Percentiles rank a stretch among this genome's conserved stretches.
Conservation (phyloP, 2,329 filamentous ascomycete genomes). For the Pseudopithomyces chartarum region DNA sequence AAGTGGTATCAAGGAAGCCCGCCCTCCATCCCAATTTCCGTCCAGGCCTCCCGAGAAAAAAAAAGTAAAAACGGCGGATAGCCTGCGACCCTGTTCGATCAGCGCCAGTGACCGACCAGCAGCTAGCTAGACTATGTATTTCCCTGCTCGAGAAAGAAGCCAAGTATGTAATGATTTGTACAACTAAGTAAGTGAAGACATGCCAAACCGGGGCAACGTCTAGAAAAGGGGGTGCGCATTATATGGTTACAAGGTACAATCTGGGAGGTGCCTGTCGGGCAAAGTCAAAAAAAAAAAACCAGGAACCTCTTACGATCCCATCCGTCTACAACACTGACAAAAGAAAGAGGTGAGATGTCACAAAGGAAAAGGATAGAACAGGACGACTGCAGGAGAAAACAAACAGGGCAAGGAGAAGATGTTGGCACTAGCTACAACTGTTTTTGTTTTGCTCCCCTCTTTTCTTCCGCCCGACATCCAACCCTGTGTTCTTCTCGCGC, state of each 20-base stretch:
- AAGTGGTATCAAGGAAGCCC: too few species aligned
- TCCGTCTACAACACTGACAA: not conserved
- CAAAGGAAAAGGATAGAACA: not conserved
- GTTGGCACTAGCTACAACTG: slow-evolving; percentile 6
- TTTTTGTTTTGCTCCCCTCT: not conserved
- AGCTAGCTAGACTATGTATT: too few species aligned
- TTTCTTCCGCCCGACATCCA: slow-evolving; percentile 7
- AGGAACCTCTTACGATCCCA: not conserved
- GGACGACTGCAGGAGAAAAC: not conserved
- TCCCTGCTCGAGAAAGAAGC: not conserved
- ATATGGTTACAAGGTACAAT: slow-evolving; percentile 12
- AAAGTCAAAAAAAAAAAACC: not conserved
- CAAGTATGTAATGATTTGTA: not conserved
- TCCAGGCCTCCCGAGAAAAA: not conserved
- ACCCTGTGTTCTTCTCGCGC: not conserved
- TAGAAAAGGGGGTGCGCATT: not conserved
- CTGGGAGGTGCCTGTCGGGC: not conserved
- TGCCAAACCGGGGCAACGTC: slow-evolving; percentile 6
- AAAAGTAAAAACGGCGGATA: too few species aligned
- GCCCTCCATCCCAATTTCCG: not conserved
- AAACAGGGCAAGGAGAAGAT: not conserved
- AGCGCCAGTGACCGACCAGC: too few species aligned
- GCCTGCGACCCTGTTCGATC: too few species aligned
- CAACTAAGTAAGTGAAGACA: not conserved
- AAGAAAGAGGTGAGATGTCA: slow-evolving; percentile 1